These are phyloP conservation scores for Clonostachys rhizophaga DNA, from an alignment of 2,329 filamentous ascomycete species.

Conservation along the genomic window DNA sequence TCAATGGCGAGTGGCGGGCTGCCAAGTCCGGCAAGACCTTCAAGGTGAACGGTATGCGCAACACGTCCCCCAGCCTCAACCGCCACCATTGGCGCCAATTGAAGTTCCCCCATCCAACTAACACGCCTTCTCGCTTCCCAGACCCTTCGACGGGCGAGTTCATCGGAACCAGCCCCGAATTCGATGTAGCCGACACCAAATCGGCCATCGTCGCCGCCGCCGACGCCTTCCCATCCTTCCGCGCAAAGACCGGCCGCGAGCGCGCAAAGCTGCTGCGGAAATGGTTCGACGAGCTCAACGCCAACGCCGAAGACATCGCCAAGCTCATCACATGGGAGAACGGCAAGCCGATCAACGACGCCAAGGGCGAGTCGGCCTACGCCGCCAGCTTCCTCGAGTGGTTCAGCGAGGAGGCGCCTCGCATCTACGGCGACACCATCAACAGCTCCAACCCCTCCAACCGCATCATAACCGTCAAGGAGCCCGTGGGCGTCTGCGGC, in stretches of 20 bases:
- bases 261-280: constrained; percentile 68
- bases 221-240: constrained; percentile 68
- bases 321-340: constrained; percentile 87
- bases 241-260: constrained; percentile 68
- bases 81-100: neutral
- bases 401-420: constrained; percentile 76
- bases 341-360: constrained; percentile 76
- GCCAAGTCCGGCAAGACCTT: constrained; percentile 89
- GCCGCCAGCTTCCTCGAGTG: constrained; percentile 75
- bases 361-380: constrained; percentile 67
- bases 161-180: constrained; percentile 83
- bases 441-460: constrained; percentile 66
- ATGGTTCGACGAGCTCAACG: constrained; percentile 78
- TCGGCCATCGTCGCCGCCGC: constrained; percentile 80
- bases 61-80: neutral
- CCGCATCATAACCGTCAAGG: constrained; percentile 72
- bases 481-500: constrained; percentile 80
- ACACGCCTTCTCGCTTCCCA: constrained; percentile 17
- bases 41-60: constrained; percentile 63
- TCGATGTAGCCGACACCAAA: constrained; percentile 72
- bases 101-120: neutral
- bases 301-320: constrained; percentile 76
- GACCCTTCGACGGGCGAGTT: constrained; percentile 80
- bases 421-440: constrained; percentile 71
- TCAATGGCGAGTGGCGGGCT: constrained; percentile 89